Conservation (phyloP, 2,329 filamentous ascomycete genomes). For the Diaporthe sp. region DNA sequence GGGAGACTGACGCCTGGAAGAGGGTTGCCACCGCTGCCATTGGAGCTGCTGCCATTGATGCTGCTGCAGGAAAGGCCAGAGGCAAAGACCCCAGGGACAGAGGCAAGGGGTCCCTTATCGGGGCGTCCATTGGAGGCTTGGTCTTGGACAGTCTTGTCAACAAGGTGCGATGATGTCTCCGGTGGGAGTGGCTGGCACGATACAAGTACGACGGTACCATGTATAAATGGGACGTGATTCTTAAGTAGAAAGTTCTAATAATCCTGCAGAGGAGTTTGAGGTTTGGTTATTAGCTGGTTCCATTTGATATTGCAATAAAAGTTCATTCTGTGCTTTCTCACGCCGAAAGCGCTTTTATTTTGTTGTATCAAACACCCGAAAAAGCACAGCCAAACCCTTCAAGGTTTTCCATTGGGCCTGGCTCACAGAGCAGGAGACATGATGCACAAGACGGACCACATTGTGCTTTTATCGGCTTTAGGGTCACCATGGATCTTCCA, state of each 20-base stretch:
- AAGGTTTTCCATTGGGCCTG: too few species aligned
- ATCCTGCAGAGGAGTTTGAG: not conserved
- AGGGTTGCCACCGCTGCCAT: constrained; percentile 26
- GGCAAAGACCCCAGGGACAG: constrained; percentile 12
- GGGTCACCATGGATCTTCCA: too few species aligned
- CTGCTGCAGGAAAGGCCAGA: constrained; percentile 15
- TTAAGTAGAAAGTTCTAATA: not conserved
- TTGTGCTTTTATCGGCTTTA: too few species aligned
- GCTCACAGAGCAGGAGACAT: too few species aligned
- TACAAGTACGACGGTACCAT: not conserved
- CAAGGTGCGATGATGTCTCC: not conserved
- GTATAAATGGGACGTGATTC: not conserved
- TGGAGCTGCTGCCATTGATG: constrained; percentile 19
- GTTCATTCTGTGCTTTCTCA: not conserved
- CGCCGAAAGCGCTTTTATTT: too few species aligned
- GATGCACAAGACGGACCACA: too few species aligned
- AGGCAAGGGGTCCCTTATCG: constrained; percentile 18
- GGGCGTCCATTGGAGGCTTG: constrained; percentile 19
- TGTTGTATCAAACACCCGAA: too few species aligned
- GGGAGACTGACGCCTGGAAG: constrained; percentile 20
- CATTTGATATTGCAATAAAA: not conserved
- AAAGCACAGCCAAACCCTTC: not conserved
- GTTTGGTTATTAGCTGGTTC: not conserved
- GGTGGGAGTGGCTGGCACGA: not conserved
- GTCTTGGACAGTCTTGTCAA: constrained; percentile 26